These are phyloP conservation scores for Saraca asoca DNA, from an alignment of 331 rosid species.

Conservation along the genomic window DNA sequence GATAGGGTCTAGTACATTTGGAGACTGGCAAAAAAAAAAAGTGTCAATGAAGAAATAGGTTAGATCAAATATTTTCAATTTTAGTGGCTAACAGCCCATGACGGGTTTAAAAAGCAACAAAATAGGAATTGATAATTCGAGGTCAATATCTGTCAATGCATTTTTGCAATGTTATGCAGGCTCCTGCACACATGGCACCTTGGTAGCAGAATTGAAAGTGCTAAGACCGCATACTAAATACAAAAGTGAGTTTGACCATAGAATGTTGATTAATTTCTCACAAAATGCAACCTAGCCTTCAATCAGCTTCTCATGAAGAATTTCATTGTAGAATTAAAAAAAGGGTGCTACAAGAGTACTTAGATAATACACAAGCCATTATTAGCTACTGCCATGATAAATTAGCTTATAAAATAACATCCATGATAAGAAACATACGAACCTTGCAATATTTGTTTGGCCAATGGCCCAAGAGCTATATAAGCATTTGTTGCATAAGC, in stretches of 20 bases:
- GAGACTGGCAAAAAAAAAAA: slow-evolving; percentile 16
- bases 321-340: slow-evolving; percentile 16
- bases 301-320: not conserved
- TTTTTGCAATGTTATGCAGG: slow-evolving; percentile 12
- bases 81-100: not conserved
- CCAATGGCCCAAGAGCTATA: slow-evolving; percentile 63
- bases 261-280: not conserved
- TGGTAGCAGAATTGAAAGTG: not conserved
- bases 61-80: slow-evolving; percentile 15
- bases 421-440: slow-evolving; percentile 22
- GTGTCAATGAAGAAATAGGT: slow-evolving; percentile 12
- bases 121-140: slow-evolving; percentile 1
- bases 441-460: slow-evolving; percentile 83
- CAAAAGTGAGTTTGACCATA: not conserved
- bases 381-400: slow-evolving; percentile 6
- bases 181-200: slow-evolving; percentile 19
- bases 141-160: slow-evolving; percentile 20
- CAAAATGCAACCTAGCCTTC: slow-evolving; percentile 15
- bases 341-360: not conserved
- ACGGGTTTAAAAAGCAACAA: slow-evolving; percentile 12
- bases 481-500: slow-evolving; percentile 89
- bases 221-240: not conserved
- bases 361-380: slow-evolving; percentile 2
- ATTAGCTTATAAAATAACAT: slow-evolving; percentile 21
- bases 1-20: slow-evolving; percentile 15